Evolutionary conservation across 768 basidiomycete species (phyloP).

Genomic region (Tylopilus felleus): DNA sequence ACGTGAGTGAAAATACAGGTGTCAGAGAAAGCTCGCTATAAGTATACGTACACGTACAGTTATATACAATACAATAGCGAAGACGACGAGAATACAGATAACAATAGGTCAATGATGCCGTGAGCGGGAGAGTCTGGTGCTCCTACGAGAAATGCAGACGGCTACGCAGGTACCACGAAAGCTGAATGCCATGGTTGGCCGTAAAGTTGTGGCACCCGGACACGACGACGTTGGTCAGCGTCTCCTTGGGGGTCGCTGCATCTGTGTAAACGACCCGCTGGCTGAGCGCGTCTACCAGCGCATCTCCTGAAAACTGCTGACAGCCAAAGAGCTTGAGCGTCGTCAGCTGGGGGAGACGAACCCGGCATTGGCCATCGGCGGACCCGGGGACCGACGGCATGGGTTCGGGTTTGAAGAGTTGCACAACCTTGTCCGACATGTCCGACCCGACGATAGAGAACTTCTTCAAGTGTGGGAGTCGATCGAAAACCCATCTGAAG

Average conservation of each 20-base stretch:
- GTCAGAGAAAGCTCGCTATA: neutral
- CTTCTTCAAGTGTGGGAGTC: slow-evolving; percentile 48
- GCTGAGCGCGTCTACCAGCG: slow-evolving; percentile 50
- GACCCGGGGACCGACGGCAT: slow-evolving; percentile 5
- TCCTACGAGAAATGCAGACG: slow-evolving; percentile 28
- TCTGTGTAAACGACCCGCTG: slow-evolving; percentile 45
- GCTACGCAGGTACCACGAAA: slow-evolving; percentile 24
- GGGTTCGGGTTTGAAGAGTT: slow-evolving; percentile 48
- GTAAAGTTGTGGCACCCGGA: slow-evolving; percentile 24
- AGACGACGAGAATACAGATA: slow-evolving; percentile 2
- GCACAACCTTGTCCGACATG: slow-evolving; percentile 72
- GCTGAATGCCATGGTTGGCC: slow-evolving; percentile 17
- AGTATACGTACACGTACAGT: neutral
- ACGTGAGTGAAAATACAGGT: neutral
- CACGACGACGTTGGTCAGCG: slow-evolving; percentile 24
- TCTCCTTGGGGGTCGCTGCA: slow-evolving; percentile 25
- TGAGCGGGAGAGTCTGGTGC: neutral
- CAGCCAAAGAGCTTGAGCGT: slow-evolving; percentile 57
- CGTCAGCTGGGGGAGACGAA: slow-evolving; percentile 55
- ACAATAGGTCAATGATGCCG: slow-evolving; percentile 1
- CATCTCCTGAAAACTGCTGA: slow-evolving; percentile 57
- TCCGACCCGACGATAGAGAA: slow-evolving; percentile 79
- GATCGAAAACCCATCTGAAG: slow-evolving; percentile 64
- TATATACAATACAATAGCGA: neutral
- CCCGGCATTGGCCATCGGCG: slow-evolving; percentile 20